Evolutionary conservation across 495 filamentous ascomycete species (phyloP), one percentile per base, ranked within the genome.

Genomic region (Chaetomium cochliodes): DNA sequence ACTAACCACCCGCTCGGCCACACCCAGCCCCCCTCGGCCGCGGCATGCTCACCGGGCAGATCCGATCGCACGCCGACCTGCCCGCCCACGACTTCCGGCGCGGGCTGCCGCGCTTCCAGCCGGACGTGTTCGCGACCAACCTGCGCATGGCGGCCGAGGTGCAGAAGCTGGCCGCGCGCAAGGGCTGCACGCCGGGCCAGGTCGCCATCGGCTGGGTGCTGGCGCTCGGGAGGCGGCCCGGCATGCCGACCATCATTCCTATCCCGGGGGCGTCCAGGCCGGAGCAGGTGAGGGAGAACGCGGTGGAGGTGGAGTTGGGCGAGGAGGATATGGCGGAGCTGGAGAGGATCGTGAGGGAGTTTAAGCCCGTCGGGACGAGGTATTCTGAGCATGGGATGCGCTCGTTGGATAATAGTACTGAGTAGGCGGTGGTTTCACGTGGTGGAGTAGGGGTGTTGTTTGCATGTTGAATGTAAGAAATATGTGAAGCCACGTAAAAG

Each of bases 151-250:
- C 90, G 26, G 66, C 79, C 3, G 84, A 87, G 66, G 77, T 97
- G 20, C 81, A 87, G 69, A 78, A 82, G 62, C 68, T 96, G 63
- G 91, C 92, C 2, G 69, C 76, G 65, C 77, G 79, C 66, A 96
- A 93, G 80, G 85, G 85, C 3, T 84, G 84, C 65, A 90, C 88
- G 8, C 80, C 88, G 0, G 86, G 83, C 4, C 92, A 97, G 77
- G 76, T 96, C 23, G 92, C 91, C 12, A 77, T 96, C 57, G 84
- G 78, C 41, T 97, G 93, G 92, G 75, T 90, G 5, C 73, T 69
- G 53, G 70, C 80, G 1, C 73, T 87, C 61, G 82, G 81, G 55
- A 78, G 74, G 39, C 78, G 81, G 69, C 78, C 86, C 39, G 90
- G 87, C 7, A 82, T 87, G 73, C 85, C 87, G 8, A 82, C 77